These are phyloP conservation scores for Neofusicoccum sp. DNA, from an alignment of 2,329 filamentous ascomycete species.

Conservation along the genomic window DNA sequence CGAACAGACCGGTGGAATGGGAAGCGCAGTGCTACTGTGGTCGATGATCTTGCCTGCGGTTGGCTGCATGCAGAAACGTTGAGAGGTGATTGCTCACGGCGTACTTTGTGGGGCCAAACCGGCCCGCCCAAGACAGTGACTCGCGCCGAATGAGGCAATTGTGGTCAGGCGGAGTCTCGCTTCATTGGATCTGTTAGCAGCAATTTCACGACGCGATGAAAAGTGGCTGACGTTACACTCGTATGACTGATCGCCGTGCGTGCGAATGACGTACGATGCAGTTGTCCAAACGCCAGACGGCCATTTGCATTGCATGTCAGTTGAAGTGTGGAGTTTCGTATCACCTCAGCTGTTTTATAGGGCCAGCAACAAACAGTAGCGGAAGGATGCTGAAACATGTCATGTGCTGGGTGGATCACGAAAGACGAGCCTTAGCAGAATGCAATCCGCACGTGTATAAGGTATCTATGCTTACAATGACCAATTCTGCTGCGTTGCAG, in stretches of 20 bases:
- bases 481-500: conserved; percentile 3
- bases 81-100: conserved; percentile 12
- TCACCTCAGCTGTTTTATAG: not conserved
- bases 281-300: conserved; percentile 14
- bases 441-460: conserved; percentile 8
- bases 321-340: not conserved
- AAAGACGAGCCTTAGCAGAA: conserved; percentile 1
- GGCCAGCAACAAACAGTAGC: not conserved
- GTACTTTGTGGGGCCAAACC: conserved; percentile 2
- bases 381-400: not conserved
- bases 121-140: not conserved
- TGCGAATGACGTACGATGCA: conserved; percentile 11
- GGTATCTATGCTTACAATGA: conserved; percentile 18
- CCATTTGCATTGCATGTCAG: conserved; percentile 6
- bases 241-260: conserved; percentile 16
- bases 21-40: conserved; percentile 7
- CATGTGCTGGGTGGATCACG: not conserved
- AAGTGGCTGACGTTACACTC: conserved; percentile 12
- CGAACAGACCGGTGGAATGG: not conserved
- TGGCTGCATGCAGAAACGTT: conserved; percentile 16
- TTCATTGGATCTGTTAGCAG: conserved; percentile 13
- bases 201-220: not conserved
- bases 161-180: conserved; percentile 8
- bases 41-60: conserved; percentile 5
- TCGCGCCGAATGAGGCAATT: not conserved